Evolutionary conservation across 305 asterid genomes (phyloP).

Genomic region (Fraxinus floribunda): DNA sequence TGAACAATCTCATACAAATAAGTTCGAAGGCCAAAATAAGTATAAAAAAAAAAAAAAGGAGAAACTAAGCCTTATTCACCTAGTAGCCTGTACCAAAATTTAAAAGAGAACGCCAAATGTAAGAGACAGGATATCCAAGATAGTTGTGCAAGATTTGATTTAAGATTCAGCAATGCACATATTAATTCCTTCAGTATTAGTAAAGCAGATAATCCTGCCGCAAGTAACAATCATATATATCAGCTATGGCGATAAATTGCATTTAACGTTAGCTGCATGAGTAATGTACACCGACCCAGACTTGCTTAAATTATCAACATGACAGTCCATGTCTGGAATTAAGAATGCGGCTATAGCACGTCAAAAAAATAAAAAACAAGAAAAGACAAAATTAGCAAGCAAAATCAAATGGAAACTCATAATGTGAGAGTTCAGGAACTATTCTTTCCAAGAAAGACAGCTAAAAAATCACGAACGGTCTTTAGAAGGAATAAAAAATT

Average conservation of each 20-base stretch:
- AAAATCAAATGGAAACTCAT: not conserved
- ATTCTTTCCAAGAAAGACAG: not conserved
- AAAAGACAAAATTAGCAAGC: not conserved
- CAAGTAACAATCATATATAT: not conserved
- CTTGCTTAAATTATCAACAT: not conserved
- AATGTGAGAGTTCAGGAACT: not conserved
- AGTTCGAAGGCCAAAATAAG: not conserved
- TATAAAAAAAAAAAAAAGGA: not conserved
- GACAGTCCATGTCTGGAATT: not conserved
- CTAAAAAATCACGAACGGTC: not conserved
- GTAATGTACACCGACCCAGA: not conserved
- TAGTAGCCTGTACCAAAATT: not conserved
- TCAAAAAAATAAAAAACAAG: not conserved
- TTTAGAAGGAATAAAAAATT: not conserved
- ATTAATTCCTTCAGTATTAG: not conserved
- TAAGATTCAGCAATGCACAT: not conserved
- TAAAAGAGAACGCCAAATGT: not conserved
- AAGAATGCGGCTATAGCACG: not conserved
- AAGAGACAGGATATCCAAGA: not conserved
- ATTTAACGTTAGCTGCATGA: not conserved
- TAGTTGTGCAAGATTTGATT: not conserved
- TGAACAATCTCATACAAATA: slow-evolving; percentile 5
- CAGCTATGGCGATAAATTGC: not conserved
- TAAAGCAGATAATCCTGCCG: not conserved
- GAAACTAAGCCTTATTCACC: not conserved